These are phyloP conservation scores for Elsinoe batatas DNA, from an alignment of 2,329 filamentous ascomycete species.

Conservation along the genomic window DNA sequence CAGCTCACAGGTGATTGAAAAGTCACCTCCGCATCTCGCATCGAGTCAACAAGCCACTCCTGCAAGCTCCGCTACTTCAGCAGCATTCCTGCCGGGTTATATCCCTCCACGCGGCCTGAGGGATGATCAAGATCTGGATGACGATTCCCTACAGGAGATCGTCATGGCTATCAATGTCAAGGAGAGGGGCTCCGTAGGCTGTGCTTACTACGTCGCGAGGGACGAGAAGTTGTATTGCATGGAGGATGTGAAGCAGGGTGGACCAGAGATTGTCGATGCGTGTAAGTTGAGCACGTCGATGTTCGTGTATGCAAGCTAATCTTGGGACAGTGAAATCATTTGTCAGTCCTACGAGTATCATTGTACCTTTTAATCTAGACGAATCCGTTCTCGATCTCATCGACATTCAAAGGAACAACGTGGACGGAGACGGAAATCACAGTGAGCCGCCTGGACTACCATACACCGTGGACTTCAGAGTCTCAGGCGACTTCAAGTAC, in stretches of 20 bases:
- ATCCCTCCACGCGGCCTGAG: background rate
- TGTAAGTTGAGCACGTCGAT: conserved; percentile 25
- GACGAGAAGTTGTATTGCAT: conserved; percentile 65
- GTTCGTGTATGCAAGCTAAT: conserved; percentile 15
- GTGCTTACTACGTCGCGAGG: conserved; percentile 66
- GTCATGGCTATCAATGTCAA: conserved; percentile 73
- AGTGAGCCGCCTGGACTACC: conserved; percentile 38
- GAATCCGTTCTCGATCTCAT: conserved; percentile 38
- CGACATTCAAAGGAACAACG: conserved; percentile 31
- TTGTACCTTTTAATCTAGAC: conserved; percentile 48
- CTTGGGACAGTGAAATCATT: conserved; percentile 46
- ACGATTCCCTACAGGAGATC: conserved; percentile 52
- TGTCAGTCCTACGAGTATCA: conserved; percentile 50
- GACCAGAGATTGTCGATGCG: conserved; percentile 49
- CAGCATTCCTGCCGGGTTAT: background rate
- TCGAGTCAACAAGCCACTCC: too few species aligned
- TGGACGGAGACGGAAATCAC: conserved; percentile 17
- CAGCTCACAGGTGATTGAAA: too few species aligned
- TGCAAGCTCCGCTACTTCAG: too few species aligned
- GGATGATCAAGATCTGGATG: conserved; percentile 29
- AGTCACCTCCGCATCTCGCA: too few species aligned
- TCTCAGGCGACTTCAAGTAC: conserved; percentile 55
- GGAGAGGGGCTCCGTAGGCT: conserved; percentile 63
- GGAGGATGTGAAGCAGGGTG: conserved; percentile 62
- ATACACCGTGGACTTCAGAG: conserved; percentile 43